Evolutionary conservation across 768 basidiomycete species (phyloP), one percentile per base, ranked within the genome.

Genomic region (Boletus patriciae): DNA sequence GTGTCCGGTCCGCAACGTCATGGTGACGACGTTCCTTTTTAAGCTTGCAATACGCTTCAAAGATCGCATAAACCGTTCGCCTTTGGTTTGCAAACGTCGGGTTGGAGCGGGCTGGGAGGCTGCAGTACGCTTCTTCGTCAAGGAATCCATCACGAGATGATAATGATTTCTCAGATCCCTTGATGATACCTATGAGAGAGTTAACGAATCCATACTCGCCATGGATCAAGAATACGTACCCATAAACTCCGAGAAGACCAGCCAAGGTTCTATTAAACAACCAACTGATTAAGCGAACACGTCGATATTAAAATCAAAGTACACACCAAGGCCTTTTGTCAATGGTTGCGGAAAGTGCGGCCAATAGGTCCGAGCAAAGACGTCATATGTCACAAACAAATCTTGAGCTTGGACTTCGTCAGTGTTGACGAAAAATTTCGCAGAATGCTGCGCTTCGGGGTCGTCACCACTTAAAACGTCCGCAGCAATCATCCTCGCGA

Each of bases 1-100:
- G 85, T 0, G 85, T 81, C 81, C 86, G 78, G 52, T 89, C 87
- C 2, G 88, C 83, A 6, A 76, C 68, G 66, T 90, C 88, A 13
- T 72, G 74, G 50, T 84, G 79, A 12, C 74, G 64, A 18, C 66
- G 63, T 29, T 68, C 57, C 7, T 63, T 66, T 66, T 85, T 87
- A 27, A 70, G 69, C 53, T 72, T 79, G 18, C 70, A 65, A 62
- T 89, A 90, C 0, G 64, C 62, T 45, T 77, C 67, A 48, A 88
- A 90, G 1, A 88, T 66, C 3, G 60, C 71, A 64, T 87, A 89
- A 11, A 86, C 63, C 4, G 54, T 66, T 18, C 70, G 70, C 48
- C 86, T 75, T 21, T 78, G 77, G 8, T 69, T 73, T 0, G 84
- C 77, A 62, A 88, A 87, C 0, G 80, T 78, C 3, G 80, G 76